Evolutionary conservation across 495 filamentous ascomycete species (phyloP).

Genomic region (Trichoderma asperelloides): DNA sequence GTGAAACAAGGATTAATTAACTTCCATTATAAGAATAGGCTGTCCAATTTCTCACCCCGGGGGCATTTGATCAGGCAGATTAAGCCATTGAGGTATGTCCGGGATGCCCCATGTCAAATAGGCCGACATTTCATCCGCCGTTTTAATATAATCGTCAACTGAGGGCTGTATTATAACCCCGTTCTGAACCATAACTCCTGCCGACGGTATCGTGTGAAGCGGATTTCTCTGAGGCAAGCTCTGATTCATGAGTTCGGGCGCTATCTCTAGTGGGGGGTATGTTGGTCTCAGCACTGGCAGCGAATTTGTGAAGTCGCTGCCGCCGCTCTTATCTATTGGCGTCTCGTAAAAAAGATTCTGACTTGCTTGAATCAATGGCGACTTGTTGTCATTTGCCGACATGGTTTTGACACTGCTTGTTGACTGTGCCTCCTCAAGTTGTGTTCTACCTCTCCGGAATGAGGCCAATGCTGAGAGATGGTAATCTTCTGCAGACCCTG

Average conservation of each 20-base stretch:
- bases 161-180: background rate
- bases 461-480: background rate
- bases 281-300: background rate
- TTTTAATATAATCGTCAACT: background rate
- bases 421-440: background rate
- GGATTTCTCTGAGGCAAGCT: background rate
- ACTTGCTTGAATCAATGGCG: background rate
- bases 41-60: background rate
- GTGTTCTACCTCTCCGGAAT: background rate
- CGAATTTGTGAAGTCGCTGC: background rate
- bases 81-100: background rate
- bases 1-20: background rate
- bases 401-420: background rate
- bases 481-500: background rate
- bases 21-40: background rate
- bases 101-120: conserved; percentile 1
- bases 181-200: background rate
- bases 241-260: background rate
- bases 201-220: background rate
- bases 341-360: background rate
- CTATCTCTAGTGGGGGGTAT: background rate
- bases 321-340: background rate
- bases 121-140: background rate
- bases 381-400: background rate
- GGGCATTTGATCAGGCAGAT: background rate